Conservation (phyloP, 768 basidiomycete species). For the Russula brevipes region DNA sequence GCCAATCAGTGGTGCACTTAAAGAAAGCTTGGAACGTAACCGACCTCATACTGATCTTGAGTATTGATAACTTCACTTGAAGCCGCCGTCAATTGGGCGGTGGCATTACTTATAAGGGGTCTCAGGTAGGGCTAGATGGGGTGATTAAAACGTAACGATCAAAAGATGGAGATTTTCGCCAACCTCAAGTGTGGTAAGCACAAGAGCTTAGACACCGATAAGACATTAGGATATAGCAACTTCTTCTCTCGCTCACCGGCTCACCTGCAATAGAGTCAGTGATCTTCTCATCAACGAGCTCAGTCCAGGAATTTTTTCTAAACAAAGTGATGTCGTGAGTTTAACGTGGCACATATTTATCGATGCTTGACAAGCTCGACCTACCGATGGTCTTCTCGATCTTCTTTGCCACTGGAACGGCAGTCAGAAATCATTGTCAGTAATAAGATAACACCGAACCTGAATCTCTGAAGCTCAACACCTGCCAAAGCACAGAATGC, state of each 20-base stretch:
- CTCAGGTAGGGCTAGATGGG: slow-evolving; percentile 66
- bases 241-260: slow-evolving; percentile 33
- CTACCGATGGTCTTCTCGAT: slow-evolving; percentile 67
- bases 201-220: slow-evolving; percentile 48
- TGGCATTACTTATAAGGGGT: slow-evolving; percentile 70
- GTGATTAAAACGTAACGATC: neutral
- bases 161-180: slow-evolving; percentile 6
- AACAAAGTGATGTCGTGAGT: neutral
- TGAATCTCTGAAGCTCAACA: slow-evolving; percentile 79
- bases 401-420: slow-evolving; percentile 58
- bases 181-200: slow-evolving; percentile 80
- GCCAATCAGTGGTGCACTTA: neutral
- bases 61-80: slow-evolving; percentile 75
- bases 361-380: slow-evolving; percentile 28
- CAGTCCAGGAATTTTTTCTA: slow-evolving; percentile 83
- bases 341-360: neutral
- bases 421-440: neutral
- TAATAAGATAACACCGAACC: slow-evolving; percentile 36
- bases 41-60: slow-evolving; percentile 73
- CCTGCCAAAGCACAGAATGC: slow-evolving; percentile 77
- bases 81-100: slow-evolving; percentile 51
- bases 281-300: slow-evolving; percentile 71
- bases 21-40: slow-evolving; percentile 9
- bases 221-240: neutral
- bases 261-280: slow-evolving; percentile 63